Evolutionary conservation across 495 filamentous ascomycete species (phyloP).

Genomic region (Aspergillus avenaceus): DNA sequence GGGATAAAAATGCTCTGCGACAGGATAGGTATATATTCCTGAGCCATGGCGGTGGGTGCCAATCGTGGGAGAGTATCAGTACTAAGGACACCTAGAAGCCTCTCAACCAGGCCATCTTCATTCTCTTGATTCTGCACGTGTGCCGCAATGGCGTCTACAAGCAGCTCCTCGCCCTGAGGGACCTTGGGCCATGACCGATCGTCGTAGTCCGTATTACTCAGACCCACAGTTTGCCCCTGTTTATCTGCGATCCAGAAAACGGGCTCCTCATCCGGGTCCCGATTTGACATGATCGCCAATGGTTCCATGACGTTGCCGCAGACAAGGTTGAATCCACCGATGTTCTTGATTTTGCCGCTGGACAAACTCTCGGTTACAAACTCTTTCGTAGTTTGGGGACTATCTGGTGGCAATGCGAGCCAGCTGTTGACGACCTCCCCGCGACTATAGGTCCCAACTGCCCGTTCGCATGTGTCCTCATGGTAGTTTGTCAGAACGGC

Average conservation of each 20-base stretch:
- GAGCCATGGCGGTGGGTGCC: constrained; percentile 44
- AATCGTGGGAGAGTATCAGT: constrained; percentile 60
- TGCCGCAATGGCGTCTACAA: constrained; percentile 30
- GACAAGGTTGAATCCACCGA: constrained; percentile 77
- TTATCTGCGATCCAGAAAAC: constrained; percentile 58
- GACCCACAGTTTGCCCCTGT: constrained; percentile 55
- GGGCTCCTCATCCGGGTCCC: constrained; percentile 44
- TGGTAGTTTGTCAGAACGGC: constrained; percentile 83
- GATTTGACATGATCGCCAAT: constrained; percentile 73
- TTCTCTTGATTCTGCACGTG: constrained; percentile 34
- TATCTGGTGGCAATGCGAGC: constrained; percentile 38
- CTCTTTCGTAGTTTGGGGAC: constrained; percentile 36
- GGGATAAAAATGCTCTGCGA: constrained; percentile 74
- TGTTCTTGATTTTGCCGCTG: constrained; percentile 52
- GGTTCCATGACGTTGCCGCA: constrained; percentile 67
- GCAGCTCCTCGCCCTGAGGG: constrained; percentile 29
- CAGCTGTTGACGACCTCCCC: constrained; percentile 74
- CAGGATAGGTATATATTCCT: constrained; percentile 61
- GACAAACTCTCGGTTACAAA: constrained; percentile 58
- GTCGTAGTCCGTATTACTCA: constrained; percentile 70
- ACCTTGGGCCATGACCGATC: constrained; percentile 72
- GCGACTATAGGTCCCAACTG: constrained; percentile 56
- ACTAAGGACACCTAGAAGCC: constrained; percentile 59
- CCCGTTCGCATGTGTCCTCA: constrained; percentile 47
- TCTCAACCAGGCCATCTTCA: constrained; percentile 55